Base-by-base conservation (phyloP, 306 rosid genomes). In the Pachyrhizus erosus region DNA sequence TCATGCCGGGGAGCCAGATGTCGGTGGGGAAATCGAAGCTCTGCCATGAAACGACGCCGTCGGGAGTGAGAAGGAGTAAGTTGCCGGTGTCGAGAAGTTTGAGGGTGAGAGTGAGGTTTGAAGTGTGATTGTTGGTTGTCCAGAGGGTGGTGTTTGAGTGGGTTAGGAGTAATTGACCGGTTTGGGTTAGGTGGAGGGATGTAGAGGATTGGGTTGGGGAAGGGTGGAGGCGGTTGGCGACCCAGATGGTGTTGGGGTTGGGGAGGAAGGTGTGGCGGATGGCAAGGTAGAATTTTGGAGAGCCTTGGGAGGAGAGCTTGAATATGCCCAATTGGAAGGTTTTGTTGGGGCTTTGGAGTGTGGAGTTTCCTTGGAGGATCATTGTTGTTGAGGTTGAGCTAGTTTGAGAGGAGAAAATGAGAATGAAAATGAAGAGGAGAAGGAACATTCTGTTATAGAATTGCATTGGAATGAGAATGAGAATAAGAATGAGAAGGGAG, bases 1-100 rank as follows among this genome's bases (percentile, higher is more conserved):
- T 91, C 91, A 94, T 92, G 1, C 95, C 98, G 0, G 98, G 97
- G 0, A 94, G 88, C 97, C 97, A 94, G 18, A 90, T 88, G 76
- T 94, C 94, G 2, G 95, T 80, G 8, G 98, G 98, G 23, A 75
- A 77, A 20, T 94, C 95, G 84, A 94, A 94, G 87, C 98, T 94
- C 80, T 94, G 98, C 97, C 97, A 94, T 1, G 76, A 68, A 64
- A 91, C 78, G 8, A 7, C 57, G 37, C 88, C 90, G 49, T 49
- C 29, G 0, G 0, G 24, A 43, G 86, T 54, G 5, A 80, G 73
- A 13, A 94, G 82, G 24, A 88, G 80, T 7, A 94, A 81, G 70
- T 94, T 94, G 0, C 94, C 98, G 33, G 40, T 87, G 9, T 91
- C 98, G 9, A 80, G 52, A 13, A 94, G 83, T 26, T 62, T 66